These are phyloP conservation scores for Didymella arachidicola DNA, from an alignment of 2,329 filamentous ascomycete species.

Conservation along the genomic window DNA sequence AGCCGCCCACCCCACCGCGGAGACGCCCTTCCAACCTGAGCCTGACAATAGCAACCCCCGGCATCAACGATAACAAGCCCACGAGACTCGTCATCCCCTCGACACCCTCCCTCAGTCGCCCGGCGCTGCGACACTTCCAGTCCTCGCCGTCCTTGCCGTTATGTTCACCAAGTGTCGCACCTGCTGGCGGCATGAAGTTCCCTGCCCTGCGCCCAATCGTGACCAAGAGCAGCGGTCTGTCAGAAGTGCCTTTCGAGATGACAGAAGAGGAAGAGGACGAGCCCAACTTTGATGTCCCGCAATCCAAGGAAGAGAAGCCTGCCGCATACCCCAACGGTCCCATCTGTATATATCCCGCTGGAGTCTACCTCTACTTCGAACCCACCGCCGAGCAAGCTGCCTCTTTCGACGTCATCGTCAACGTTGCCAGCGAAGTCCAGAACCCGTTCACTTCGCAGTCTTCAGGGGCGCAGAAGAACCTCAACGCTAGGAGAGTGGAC, in stretches of 20 bases:
- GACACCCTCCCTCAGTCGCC: slow-evolving; percentile 63
- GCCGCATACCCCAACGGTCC: slow-evolving; percentile 84
- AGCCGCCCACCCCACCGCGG: slow-evolving; percentile 73
- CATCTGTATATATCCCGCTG: slow-evolving; percentile 80
- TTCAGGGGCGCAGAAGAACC: slow-evolving; percentile 42
- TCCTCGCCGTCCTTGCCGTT: slow-evolving; percentile 68
- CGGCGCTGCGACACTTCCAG: slow-evolving; percentile 65
- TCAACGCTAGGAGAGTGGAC: slow-evolving; percentile 48
- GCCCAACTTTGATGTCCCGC: slow-evolving; percentile 62
- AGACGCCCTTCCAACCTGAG: slow-evolving; percentile 80
- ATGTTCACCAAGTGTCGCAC: slow-evolving; percentile 60
- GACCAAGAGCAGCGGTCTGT: slow-evolving; percentile 48
- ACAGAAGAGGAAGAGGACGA: slow-evolving; percentile 70
- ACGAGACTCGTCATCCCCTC: slow-evolving; percentile 66
- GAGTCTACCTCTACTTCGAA: slow-evolving; percentile 81
- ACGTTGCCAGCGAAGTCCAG: slow-evolving; percentile 81
- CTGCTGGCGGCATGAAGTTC: slow-evolving; percentile 60
- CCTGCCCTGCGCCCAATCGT: slow-evolving; percentile 51
- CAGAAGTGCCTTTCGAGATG: slow-evolving; percentile 73
- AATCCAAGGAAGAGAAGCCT: slow-evolving; percentile 73
- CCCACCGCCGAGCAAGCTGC: slow-evolving; percentile 79
- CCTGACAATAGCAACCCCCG: slow-evolving; percentile 72
- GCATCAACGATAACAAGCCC: slow-evolving; percentile 64
- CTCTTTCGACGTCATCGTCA: slow-evolving; percentile 82
- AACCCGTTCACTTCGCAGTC: slow-evolving; percentile 69